Evolutionary conservation across 768 basidiomycete species (phyloP), one percentile per base, ranked within the genome.

Genomic region (Lentinula lateritia): DNA sequence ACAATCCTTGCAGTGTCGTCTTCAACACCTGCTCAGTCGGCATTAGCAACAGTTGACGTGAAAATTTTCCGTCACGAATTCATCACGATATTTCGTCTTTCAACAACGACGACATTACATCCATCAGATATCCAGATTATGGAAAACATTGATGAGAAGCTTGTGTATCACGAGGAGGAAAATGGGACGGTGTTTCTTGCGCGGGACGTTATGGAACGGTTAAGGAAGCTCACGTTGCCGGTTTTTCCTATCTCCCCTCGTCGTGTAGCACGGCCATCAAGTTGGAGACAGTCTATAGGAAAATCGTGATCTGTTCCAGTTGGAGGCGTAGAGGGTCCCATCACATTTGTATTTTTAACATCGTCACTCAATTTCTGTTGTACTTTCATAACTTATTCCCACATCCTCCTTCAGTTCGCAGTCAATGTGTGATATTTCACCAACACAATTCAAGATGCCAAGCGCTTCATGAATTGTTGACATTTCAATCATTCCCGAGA

Each of bases 51-150:
- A 8, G 73, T 82, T 41, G 78, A 83, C 55, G 77, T 82, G n/a
- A 82, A 81, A 68, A 75, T 83, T 50, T 84, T 82, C 68, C 77
- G 75, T 61, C 84, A 87, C 67, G 85, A 87, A 70, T 85, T 86
- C 64, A 81, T 82, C 69, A 81, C 82, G 64, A 87, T 87, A 56
- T 87, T 87, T 66, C 83, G 85, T 42, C 80, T 83, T 60, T 70
- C 73, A 8, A 76, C 81, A 66, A 70, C 70, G 50, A 70, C 70
- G 48, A 79, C 78, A 2, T 64, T 84, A 12, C 80, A 86, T 63
- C 80, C 83, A 12, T 65, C 76, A 2, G 78, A 83, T 56, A 76
- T 87, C 13, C 74, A 72, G 62, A 77, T 87, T 59, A 71, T 87
- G 23, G 80, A 85, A 67, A 66, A 72, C 34, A 81, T 87, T 43